Base-by-base conservation (phyloP, 2,329 filamentous ascomycete genomes). In the Colletotrichum sp. region DNA sequence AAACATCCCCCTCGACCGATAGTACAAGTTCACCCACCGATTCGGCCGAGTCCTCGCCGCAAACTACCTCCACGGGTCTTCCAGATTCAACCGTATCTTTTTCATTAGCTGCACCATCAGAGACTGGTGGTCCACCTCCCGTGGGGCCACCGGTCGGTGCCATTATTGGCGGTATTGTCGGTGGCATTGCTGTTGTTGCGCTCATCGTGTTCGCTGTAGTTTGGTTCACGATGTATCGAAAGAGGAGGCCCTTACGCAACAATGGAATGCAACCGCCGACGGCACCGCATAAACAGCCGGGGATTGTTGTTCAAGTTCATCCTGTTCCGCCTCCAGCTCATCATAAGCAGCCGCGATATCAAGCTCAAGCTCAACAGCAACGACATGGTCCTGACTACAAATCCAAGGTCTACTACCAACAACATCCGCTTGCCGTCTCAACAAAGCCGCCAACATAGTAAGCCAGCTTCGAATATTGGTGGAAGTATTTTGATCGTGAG, bases 91-190 rank as follows among this genome's bases (percentile, higher is more conserved):
- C 27, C 13, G 55, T 58, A 30, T 58, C 27, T 22, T 27, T 27
- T 58, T 30, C 22, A 22, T n/a, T 30, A 18, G 18, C 0, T 27
- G 60, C 30, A 36, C n/a, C 30, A 36, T 64, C 60, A 27, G 60
- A 27, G 18, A 39, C 30, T 16, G 58, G 16, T 5, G 27, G 25
- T 32, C 8, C 30, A 9, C 30, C 58, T 62, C 28, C 36, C 10
- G 18, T 39, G 9, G 25, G 36, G 0, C 15, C 62, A 1, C 62
- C 62, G 4, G 77, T 83, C 25, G 84, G 83, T 8, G 79, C 83
- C 70, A 85, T 85, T 43, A 83, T 84, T 3, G 84, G 84, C 12
- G 83, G 82, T 36, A 82, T 83, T 12, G 81, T 85, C 5, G 84
- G 83, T 8, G 84, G 84, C 55, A 75, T 85, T 8, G 84, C 77